A percentile compares a stretch with the other conserved stretches of the same genome.
These are phyloP conservation scores for Lentithecium fluviatile DNA, from an alignment of 495 filamentous ascomycete species.

Conservation along the genomic window DNA sequence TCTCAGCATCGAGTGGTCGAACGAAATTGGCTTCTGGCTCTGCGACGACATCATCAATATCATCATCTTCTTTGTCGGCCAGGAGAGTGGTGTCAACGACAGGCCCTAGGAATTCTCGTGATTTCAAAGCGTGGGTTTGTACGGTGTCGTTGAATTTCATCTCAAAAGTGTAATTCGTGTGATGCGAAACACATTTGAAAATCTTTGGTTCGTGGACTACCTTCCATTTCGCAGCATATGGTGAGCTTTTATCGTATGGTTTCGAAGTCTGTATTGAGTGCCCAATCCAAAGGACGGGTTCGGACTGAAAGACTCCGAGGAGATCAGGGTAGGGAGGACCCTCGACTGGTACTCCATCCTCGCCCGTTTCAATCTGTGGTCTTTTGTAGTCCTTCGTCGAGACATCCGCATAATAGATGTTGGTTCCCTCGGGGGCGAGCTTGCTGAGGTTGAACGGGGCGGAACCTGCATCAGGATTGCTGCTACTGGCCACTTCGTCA, in stretches of 20 bases:
- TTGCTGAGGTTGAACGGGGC: conserved; percentile 31
- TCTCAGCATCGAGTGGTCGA: conserved; percentile 20
- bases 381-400: conserved; percentile 34
- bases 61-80: background rate
- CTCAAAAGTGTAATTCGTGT: conserved; percentile 37
- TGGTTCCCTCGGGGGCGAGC: conserved; percentile 39
- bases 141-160: conserved; percentile 29
- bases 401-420: conserved; percentile 37
- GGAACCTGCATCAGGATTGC: background rate
- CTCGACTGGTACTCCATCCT: conserved; percentile 16
- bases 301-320: conserved; percentile 41
- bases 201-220: conserved; percentile 36
- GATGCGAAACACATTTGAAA: conserved; percentile 41
- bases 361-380: conserved; percentile 26
- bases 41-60: conserved; percentile 3
- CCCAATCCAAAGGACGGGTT: conserved; percentile 46
- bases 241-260: conserved; percentile 16
- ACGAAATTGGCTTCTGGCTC: conserved; percentile 22
- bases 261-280: conserved; percentile 40
- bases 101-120: conserved; percentile 26
- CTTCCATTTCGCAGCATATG: conserved; percentile 29
- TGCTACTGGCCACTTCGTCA: conserved; percentile 32
- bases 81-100: conserved; percentile 28
- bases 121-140: conserved; percentile 15
- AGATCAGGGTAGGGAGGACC: conserved; percentile 21